Evolutionary conservation across 495 filamentous ascomycete species (phyloP), one percentile per base, ranked within the genome.

Genomic region (Astrothelium subdiscretum): DNA sequence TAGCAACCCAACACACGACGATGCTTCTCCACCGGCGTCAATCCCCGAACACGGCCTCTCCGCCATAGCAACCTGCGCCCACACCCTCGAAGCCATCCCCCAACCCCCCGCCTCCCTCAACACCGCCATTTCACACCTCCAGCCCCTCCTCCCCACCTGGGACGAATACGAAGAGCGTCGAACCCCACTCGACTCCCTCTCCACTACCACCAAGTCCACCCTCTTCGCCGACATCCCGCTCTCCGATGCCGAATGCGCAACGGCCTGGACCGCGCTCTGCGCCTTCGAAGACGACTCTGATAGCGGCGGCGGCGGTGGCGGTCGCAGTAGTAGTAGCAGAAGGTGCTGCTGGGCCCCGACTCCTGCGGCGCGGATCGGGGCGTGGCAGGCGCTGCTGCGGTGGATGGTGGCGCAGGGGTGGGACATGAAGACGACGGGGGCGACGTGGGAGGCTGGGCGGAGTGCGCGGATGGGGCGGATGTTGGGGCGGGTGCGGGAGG

Each of bases 51-150:
- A 70, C 0, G 75, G 75, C 6, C 64, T 92, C 2, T 77, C 79
- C 2, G 75, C 84, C 0, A 83, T 95, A 57, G 82, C 90, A 1
- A 87, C 87, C 35, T 84, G 87, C 65, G 79, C 82, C 42, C 85
- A 88, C 52, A 92, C 87, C 8, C 79, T 95, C 15, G 90, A 94
- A 72, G 66, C 73, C 43, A 67, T 67, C 59, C 67, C 68, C 10
- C 52, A 59, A 31, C 38, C 52, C n/a, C 65, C n/a, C n/a, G n/a
- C 66, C 20, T 42, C 59, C 35, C 44, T 40, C 20, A 57, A 11
- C 24, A 66, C 69, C 24, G 64, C 74, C 11, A 35, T 67, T 3
- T 48, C 66, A 4, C 68, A 67, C 43, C 43, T 76, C n/a, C 64
- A 62, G 43, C 59, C 70, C 5, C 52, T 59, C 1, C 58, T 77